Conservation (phyloP, 306 rosid species). For the Fagus sylvatica region DNA sequence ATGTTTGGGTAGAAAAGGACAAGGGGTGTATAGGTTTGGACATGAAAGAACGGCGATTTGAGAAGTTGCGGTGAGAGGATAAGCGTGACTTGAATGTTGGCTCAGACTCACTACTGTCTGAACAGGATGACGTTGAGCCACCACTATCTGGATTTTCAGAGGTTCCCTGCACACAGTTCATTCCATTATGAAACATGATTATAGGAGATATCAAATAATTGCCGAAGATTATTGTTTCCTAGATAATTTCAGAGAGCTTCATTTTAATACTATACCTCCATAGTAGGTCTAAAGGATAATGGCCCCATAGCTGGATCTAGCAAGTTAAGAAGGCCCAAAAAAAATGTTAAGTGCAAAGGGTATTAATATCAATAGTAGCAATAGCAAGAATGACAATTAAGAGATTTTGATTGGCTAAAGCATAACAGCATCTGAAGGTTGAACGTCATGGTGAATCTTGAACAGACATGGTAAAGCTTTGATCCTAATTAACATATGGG, state of each 20-base stretch:
- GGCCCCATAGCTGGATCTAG: conserved; percentile 59
- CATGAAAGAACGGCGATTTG: conserved; percentile 65
- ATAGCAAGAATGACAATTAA: background rate
- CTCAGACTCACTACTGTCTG: conserved; percentile 79
- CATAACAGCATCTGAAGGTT: background rate
- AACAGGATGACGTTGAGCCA: conserved; percentile 54
- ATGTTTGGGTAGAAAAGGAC: conserved; percentile 48
- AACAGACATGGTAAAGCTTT: background rate
- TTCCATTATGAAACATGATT: conserved; percentile 13
- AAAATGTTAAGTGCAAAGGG: conserved; percentile 17
- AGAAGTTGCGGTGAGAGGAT: conserved; percentile 56
- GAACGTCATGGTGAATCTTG: background rate
- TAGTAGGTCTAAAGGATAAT: conserved; percentile 47
- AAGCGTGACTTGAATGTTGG: conserved; percentile 51
- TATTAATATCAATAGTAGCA: conserved; percentile 13
- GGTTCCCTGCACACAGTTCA: conserved; percentile 65
- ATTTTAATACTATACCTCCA: conserved; percentile 59
- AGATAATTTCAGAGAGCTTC: conserved; percentile 2
- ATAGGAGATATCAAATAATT: conserved; percentile 8
- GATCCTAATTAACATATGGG: background rate
- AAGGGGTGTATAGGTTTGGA: conserved; percentile 84
- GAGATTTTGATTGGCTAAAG: background rate
- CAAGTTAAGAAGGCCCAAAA: conserved; percentile 28
- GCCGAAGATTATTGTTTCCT: background rate
- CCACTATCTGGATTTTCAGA: conserved; percentile 57